phyloP scores from a whole-genome alignment of 2,329 filamentous ascomycete species.

The Talaromyces sp. region DNA sequence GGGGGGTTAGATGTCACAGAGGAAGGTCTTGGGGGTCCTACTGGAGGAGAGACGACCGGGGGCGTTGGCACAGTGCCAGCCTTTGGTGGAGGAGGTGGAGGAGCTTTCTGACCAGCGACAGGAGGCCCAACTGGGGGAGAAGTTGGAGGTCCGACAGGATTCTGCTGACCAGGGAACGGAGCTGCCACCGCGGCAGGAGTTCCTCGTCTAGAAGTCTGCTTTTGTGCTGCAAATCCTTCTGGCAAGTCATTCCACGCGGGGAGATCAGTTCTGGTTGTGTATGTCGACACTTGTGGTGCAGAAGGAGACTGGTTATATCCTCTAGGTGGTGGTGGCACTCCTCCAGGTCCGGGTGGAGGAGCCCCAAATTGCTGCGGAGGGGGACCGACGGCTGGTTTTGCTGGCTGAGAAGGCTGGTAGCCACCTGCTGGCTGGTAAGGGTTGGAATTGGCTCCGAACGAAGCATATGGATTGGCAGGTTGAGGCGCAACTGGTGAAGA shows the following conservation, averaged over 20 bases:
- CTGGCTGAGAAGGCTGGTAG: constrained; percentile 54
- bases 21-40: constrained; percentile 39
- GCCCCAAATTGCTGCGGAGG: constrained; percentile 38
- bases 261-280: constrained; percentile 59
- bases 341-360: constrained; percentile 34
- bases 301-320: constrained; percentile 62
- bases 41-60: constrained; percentile 64
- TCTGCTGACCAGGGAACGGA: constrained; percentile 66
- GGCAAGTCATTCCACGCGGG: constrained; percentile 95
- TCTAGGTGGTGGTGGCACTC: constrained; percentile 58
- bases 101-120: constrained; percentile 55
- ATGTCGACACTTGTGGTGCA: constrained; percentile 57
- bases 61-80: constrained; percentile 58
- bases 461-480: constrained; percentile 46
- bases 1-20: constrained; percentile 19
- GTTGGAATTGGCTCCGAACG: constrained; percentile 31
- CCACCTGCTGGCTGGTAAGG: constrained; percentile 27
- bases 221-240: constrained; percentile 59
- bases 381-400: constrained; percentile 25
- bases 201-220: constrained; percentile 63
- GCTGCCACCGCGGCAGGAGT: constrained; percentile 65
- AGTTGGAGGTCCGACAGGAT: constrained; percentile 16
- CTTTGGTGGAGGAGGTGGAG: constrained; percentile 80
- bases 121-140: constrained; percentile 55
- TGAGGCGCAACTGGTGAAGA: constrained; percentile 35